phyloP scores from a whole-genome alignment of 148 eudicot genomes.

The Amaranthus cruentus region DNA sequence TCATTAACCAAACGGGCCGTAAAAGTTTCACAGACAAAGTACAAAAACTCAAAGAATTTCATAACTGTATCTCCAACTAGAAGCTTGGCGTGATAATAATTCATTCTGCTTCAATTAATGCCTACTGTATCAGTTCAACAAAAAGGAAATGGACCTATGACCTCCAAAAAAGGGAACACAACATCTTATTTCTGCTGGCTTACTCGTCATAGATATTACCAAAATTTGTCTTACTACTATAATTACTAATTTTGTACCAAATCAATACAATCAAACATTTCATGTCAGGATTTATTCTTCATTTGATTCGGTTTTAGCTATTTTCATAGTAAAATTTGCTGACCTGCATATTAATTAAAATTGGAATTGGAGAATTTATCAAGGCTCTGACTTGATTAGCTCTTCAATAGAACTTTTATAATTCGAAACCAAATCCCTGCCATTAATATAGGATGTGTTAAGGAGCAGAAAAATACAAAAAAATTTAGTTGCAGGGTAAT shows the following conservation, averaged over 20 bases:
- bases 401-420: conserved; percentile 61
- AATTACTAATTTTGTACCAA: not conserved
- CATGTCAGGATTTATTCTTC: not conserved
- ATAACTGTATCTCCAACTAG: not conserved
- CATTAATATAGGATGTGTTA: conserved; percentile 10
- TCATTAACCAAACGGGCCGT: too few species aligned
- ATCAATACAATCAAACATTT: not conserved
- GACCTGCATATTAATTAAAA: conserved; percentile 2
- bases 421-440: conserved; percentile 57
- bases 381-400: conserved; percentile 48
- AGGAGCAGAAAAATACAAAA: not conserved
- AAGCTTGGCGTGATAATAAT: not conserved
- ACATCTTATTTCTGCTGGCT: not conserved
- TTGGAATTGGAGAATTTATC: not conserved
- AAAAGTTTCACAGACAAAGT: too few species aligned
- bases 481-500: not conserved
- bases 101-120: not conserved
- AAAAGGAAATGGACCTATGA: not conserved
- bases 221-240: not conserved
- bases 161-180: not conserved
- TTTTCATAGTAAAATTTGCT: not conserved
- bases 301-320: not conserved
- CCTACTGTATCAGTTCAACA: not conserved
- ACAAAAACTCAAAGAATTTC: too few species aligned
- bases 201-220: not conserved